Evolutionary conservation across 805 yeast genomes (phyloP), one percentile per base, ranked within the genome.

Genomic region (Barnettozyma siamensis): DNA sequence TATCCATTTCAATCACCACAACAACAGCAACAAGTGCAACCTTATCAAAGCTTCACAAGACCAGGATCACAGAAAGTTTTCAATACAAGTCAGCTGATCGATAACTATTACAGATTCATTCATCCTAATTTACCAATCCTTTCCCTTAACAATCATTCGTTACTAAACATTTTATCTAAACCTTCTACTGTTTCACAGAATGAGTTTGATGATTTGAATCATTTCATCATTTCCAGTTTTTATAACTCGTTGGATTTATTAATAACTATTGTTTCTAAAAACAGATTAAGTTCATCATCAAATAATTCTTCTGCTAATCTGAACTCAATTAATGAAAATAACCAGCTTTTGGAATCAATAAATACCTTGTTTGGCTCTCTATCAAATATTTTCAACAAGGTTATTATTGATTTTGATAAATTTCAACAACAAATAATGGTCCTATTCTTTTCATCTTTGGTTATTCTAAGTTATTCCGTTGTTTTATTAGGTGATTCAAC

Each of bases 401-500:
- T 40, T 10, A 16, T 43, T 3, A 19, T 8, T 5, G 40, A 37
- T 21, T 52, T 33, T 44, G 47, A 37, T 15, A 41, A 36, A 26
- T 33, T 46, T 28, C 38, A 35, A 16, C 45, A 40, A 35, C 53
- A 17, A 45, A 45, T 24, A 33, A 46, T 42, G 40, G 42, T 26
- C 26, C 38, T 40, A 32, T 52, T 30, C 28, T 46, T 31, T 18
- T 53, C 51, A 1, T 44, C 73, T 0, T 57, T 75, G 40, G 59
- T 66, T 0, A 50, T 73, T 9, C 53, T 78, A 24, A 80, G 80
- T 52, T 83, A 78, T 51, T 62, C 77, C 9, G 68, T 80, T 9
- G 61, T 79, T 2, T 62, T 80, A 31, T 72, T 78, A 19, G 88
- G 89, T 0, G 76, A 74, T 39, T 67, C 71, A 28, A 78, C 75